Evolutionary conservation across 2,329 filamentous ascomycete species (phyloP).

Genomic region (Pseudopyricularia javanii): DNA sequence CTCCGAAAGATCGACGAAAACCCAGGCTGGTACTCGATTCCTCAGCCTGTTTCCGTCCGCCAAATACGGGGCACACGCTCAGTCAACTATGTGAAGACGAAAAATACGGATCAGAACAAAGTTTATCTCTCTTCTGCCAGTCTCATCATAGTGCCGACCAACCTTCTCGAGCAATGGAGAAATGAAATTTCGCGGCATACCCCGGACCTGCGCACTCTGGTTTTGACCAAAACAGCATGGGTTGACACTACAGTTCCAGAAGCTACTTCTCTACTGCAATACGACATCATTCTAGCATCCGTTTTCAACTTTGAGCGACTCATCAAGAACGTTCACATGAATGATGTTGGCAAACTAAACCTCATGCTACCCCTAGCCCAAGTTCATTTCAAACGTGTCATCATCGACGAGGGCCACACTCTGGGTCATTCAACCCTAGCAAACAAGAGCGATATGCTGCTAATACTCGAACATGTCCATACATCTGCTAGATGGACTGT

Average conservation of each 20-base stretch:
- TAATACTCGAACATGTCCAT: slow-evolving; percentile 38
- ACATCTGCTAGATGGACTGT: slow-evolving; percentile 77
- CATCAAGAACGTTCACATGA: slow-evolving; percentile 28
- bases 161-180: slow-evolving; percentile 75
- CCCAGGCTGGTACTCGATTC: slow-evolving; percentile 45
- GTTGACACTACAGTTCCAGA: neutral
- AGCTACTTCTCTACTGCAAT: slow-evolving; percentile 19
- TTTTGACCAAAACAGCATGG: slow-evolving; percentile 31
- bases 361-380: slow-evolving; percentile 44
- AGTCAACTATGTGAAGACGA: slow-evolving; percentile 1
- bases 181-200: slow-evolving; percentile 73
- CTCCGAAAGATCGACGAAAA: slow-evolving; percentile 43
- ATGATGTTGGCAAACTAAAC: too few relatives aligned
- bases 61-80: slow-evolving; percentile 25
- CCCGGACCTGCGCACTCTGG: slow-evolving; percentile 48
- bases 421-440: slow-evolving; percentile 53
- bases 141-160: slow-evolving; percentile 70
- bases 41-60: slow-evolving; percentile 26
- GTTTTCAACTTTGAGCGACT: slow-evolving; percentile 58
- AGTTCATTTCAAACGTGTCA: slow-evolving; percentile 76
- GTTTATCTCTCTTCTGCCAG: slow-evolving; percentile 58
- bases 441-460: slow-evolving; percentile 42
- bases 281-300: slow-evolving; percentile 71
- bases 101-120: slow-evolving; percentile 16
- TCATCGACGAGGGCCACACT: slow-evolving; percentile 85